These are phyloP conservation scores for Lipomyces starkeyi DNA, from an alignment of 805 yeast species.

Conservation along the genomic window DNA sequence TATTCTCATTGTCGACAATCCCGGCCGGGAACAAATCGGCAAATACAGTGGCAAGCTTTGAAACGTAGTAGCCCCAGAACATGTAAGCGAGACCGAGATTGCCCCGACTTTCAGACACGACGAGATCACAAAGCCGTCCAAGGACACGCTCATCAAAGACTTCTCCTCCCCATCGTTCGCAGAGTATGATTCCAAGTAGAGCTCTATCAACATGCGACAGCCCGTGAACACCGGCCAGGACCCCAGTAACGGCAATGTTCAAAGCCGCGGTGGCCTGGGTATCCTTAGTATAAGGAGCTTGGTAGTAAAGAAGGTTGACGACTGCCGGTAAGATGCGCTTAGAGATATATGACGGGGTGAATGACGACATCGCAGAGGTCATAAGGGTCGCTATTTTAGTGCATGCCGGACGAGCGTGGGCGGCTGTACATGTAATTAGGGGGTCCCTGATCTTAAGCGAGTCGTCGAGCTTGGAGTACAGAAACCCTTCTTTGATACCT, in stretches of 20 bases:
- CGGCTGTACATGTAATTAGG: constrained; percentile 67
- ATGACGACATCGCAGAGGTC: constrained; percentile 62
- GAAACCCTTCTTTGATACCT: constrained; percentile 77
- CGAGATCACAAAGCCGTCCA: constrained; percentile 21
- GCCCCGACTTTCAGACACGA: constrained; percentile 25
- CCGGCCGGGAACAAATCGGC: constrained; percentile 33
- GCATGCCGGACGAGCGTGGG: constrained; percentile 72
- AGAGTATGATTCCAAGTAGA: constrained; percentile 70
- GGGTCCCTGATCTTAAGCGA: constrained; percentile 71
- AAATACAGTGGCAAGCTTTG: constrained; percentile 18
- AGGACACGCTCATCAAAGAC: constrained; percentile 43
- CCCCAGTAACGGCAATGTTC: constrained; percentile 74
- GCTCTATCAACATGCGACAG: constrained; percentile 74
- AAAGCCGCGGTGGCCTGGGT: constrained; percentile 76
- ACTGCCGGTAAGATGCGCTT: constrained; percentile 70
- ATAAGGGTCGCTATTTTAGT: constrained; percentile 61
- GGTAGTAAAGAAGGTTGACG: constrained; percentile 76
- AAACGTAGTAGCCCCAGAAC: constrained; percentile 33
- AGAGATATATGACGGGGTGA: constrained; percentile 63
- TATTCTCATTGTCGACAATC: constrained; percentile 20
- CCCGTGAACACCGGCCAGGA: constrained; percentile 77
- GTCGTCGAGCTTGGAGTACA: constrained; percentile 65
- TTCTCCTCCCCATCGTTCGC: constrained; percentile 85
- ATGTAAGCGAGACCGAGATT: constrained; percentile 20
- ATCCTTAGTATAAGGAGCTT: constrained; percentile 77